Base-by-base conservation (phyloP, 2,329 filamentous ascomycete species). In the Byssoonygena ceratinophila region DNA sequence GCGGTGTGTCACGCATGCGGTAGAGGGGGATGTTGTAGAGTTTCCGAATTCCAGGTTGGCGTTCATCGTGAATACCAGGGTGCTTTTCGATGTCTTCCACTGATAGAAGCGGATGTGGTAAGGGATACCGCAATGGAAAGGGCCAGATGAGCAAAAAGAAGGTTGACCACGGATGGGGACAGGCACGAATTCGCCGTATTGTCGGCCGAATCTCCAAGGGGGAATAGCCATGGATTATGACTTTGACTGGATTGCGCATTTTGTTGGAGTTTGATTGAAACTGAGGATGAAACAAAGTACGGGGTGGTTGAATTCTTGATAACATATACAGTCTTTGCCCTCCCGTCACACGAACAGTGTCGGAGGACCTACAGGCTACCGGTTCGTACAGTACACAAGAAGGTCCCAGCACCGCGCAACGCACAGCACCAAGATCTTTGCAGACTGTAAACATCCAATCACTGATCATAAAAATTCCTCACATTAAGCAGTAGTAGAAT, bases 1-100 rank as follows among this genome's bases (percentile, higher is more conserved):
- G 54, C 2, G 62, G 62, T 3, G 59, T 66, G 44, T 66, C 62
- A 4, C 63, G 58, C 41, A 57, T 51, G 14, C 59, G 59, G 59
- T 59, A 66, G 31, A 65, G 52, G 1, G 61, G 59, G 40, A 64
- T 59, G 9, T 39, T 39, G 36, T 39, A 39, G 36, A 39, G 36
- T 20, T 53, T 1, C 22, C 27, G 44, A 46, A 46, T 46, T 46
- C 44, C 44, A 23, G 44, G 44, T 22, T 46, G 44, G 27, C 44
- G 44, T 46, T 46, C 44, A 20, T 32, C 44, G n/a, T 46, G 44
- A 23, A 46, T 46, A n/a, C 12, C 36, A 46, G 44, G 44, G 18
- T 29, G 22, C 29, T 36, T 34, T 46, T 34, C 31, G 22, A 46
- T 46, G 6, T 51, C 49, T 50, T 49, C 52, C 31, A 54, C 46